Evolutionary conservation across 139 green algal genomes (phyloP).

Genomic region (Pseudopediastrum boryanum): DNA sequence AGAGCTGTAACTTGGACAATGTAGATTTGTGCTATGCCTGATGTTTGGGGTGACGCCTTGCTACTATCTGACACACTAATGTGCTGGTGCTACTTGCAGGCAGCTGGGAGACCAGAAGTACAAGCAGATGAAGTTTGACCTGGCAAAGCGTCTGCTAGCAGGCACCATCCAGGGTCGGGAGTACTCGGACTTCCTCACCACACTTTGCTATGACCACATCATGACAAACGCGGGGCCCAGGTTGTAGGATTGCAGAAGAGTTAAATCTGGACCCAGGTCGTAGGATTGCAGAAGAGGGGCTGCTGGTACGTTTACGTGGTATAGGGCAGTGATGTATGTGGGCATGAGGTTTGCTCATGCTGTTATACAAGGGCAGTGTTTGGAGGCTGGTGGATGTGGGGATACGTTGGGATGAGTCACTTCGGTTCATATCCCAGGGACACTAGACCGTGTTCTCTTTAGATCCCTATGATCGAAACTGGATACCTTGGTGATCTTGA

Average conservation of each 20-base stretch:
- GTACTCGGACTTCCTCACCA: slow-evolving; percentile 68
- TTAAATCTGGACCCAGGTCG: not conserved
- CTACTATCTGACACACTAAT: not conserved
- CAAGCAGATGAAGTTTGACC: slow-evolving; percentile 44
- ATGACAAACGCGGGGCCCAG: not conserved
- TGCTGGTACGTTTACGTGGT: too few species aligned
- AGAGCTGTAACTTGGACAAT: too few species aligned
- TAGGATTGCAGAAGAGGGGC: too few species aligned
- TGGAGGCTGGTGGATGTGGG: too few species aligned
- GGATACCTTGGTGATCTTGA: too few species aligned
- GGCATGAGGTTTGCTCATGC: too few species aligned
- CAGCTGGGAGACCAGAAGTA: slow-evolving; percentile 43
- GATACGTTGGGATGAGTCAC: too few species aligned
- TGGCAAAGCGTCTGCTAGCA: slow-evolving; percentile 45
- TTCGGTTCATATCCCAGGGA: too few species aligned
- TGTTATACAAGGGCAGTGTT: too few species aligned
- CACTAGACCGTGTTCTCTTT: too few species aligned
- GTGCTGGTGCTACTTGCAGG: not conserved
- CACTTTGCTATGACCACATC: slow-evolving; percentile 63
- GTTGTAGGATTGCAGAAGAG: not conserved
- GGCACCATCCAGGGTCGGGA: slow-evolving; percentile 37
- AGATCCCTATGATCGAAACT: too few species aligned
- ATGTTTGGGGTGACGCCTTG: not conserved
- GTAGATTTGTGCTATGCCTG: not conserved
- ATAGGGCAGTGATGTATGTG: too few species aligned